Percentiles rank a stretch among this genome's conserved stretches.
Conservation (phyloP, 2,329 filamentous ascomycete genomes). For the Alternaria hordeiaustralica region DNA sequence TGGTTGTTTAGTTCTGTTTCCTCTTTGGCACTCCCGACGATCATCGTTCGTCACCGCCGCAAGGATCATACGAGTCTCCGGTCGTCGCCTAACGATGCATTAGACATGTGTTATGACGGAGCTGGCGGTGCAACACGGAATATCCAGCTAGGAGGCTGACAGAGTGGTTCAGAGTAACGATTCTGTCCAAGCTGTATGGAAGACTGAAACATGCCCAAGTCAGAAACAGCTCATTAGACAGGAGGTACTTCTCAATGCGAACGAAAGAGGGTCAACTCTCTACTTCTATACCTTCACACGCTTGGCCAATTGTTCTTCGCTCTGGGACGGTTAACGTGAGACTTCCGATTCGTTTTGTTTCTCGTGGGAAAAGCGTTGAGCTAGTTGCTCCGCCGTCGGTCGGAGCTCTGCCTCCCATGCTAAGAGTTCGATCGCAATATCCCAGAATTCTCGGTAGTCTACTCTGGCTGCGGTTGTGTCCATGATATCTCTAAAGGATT, state of each 20-base stretch:
- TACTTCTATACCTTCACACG: background rate
- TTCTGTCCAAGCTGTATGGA: background rate
- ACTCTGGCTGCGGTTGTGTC: background rate
- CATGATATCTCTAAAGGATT: background rate
- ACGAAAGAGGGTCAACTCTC: background rate
- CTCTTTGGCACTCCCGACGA: background rate
- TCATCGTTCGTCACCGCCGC: background rate
- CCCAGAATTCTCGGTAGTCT: background rate
- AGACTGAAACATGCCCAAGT: background rate
- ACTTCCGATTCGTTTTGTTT: background rate
- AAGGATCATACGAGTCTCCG: background rate
- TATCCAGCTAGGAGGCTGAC: background rate
- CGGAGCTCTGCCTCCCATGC: slow-evolving; percentile 1
- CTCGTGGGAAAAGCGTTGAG: background rate
- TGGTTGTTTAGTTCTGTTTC: background rate
- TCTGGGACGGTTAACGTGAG: background rate
- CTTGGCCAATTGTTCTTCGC: background rate
- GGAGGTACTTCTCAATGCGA: background rate
- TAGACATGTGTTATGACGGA: background rate
- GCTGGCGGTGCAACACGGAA: background rate
- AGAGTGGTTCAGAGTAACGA: too few relatives aligned
- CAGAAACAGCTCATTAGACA: background rate
- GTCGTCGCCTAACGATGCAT: background rate
- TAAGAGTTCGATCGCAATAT: background rate
- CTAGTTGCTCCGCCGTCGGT: slow-evolving; percentile 1